Evolutionary conservation across 2,329 filamentous ascomycete genomes (phyloP).

Genomic region (Fusarium torulosum): DNA sequence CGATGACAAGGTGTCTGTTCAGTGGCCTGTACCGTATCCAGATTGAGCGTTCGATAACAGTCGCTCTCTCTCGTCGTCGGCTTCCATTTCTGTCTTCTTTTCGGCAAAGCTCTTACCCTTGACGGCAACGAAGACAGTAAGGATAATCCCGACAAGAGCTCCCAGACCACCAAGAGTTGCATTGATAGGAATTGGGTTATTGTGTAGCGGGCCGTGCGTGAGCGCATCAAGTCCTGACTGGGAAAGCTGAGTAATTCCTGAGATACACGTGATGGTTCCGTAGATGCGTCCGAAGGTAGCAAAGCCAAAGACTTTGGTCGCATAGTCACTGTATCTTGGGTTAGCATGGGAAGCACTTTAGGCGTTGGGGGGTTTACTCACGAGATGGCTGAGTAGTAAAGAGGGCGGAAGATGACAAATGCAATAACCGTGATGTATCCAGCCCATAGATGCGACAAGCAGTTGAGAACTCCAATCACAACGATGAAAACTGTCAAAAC

Average conservation of each 20-base stretch:
- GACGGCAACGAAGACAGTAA: conserved; percentile 22
- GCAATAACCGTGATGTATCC: conserved; percentile 75
- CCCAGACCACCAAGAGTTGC: conserved; percentile 11
- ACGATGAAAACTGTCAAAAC: conserved; percentile 71
- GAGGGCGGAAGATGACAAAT: conserved; percentile 78
- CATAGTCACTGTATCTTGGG: conserved; percentile 67
- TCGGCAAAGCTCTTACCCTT: conserved; percentile 30
- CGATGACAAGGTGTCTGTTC: background rate
- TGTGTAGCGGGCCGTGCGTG: conserved; percentile 57
- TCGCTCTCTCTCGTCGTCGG: conserved; percentile 28
- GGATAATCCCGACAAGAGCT: conserved; percentile 2
- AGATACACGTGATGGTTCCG: conserved; percentile 78
- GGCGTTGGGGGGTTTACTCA: conserved; percentile 45
- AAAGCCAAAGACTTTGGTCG: conserved; percentile 85
- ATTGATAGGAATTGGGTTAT: conserved; percentile 28
- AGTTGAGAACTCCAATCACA: conserved; percentile 70
- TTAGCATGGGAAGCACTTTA: background rate
- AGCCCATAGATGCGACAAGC: conserved; percentile 71
- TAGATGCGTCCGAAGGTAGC: conserved; percentile 85
- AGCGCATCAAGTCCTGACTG: conserved; percentile 78
- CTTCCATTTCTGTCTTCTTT: conserved; percentile 31
- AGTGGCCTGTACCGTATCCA: conserved; percentile 18
- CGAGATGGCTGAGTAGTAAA: conserved; percentile 83
- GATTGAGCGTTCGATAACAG: conserved; percentile 23
- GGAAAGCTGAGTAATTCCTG: conserved; percentile 77